Percentiles rank a stretch among this genome's conserved stretches.
These are phyloP conservation scores for Nicotiana rustica DNA, from an alignment of 305 asterid species.

Conservation along the genomic window DNA sequence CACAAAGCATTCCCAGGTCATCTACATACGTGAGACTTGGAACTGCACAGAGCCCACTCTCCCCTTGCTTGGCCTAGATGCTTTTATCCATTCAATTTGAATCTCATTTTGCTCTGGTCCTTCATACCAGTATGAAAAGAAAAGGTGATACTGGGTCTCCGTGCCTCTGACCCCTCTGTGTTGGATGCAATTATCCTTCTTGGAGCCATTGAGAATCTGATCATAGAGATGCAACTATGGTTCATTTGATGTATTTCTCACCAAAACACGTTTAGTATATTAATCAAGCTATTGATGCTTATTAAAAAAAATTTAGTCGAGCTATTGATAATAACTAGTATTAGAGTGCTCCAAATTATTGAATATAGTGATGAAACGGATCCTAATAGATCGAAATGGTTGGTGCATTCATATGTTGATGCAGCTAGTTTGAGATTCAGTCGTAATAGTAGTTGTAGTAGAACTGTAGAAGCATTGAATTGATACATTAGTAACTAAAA, in stretches of 20 bases:
- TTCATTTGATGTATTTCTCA: slow-evolving; percentile 12
- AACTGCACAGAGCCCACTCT: neutral
- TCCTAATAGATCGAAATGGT: neutral
- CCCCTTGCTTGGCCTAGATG: neutral
- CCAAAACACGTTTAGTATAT: neutral
- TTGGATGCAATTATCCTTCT: slow-evolving; percentile 13
- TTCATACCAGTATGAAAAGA: neutral
- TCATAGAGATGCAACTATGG: neutral
- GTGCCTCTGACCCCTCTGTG: neutral
- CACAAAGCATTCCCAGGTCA: neutral
- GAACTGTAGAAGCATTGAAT: neutral
- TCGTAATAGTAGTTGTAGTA: neutral
- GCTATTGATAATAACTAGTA: neutral
- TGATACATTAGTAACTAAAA: neutral
- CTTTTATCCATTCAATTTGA: neutral
- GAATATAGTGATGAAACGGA: neutral
- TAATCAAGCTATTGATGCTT: neutral
- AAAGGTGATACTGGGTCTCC: neutral
- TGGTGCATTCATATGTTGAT: neutral
- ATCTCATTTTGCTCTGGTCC: neutral
- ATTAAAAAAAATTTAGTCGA: neutral
- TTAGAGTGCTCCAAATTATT: neutral
- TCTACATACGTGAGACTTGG: neutral
- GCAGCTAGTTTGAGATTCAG: neutral
- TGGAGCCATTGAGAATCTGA: neutral